These are phyloP conservation scores for Pseudogymnoascus sp. DNA, from an alignment of 2,329 filamentous ascomycete species.

Conservation along the genomic window DNA sequence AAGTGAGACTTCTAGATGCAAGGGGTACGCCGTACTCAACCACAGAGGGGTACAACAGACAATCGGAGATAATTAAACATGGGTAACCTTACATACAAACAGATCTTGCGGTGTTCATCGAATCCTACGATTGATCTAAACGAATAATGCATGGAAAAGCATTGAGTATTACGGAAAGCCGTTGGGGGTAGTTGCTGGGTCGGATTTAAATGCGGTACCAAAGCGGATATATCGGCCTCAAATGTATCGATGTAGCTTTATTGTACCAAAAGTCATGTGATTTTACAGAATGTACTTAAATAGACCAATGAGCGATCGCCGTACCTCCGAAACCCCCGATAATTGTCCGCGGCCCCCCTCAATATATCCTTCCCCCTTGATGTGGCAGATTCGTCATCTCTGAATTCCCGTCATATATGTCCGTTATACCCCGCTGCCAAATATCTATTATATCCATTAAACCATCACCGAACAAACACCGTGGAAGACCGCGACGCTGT, in stretches of 20 bases:
- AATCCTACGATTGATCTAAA: background rate
- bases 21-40: background rate
- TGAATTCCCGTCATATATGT: background rate
- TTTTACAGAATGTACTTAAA: background rate
- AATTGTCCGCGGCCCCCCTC: background rate
- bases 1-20: background rate
- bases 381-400: background rate
- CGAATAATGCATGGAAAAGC: background rate
- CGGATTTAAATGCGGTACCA: background rate
- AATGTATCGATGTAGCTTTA: background rate
- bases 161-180: background rate
- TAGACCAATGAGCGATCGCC: background rate
- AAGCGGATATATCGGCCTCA: background rate
- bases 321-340: background rate
- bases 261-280: background rate
- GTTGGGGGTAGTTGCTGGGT: background rate
- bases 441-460: background rate
- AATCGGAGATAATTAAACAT: conserved; percentile 5
- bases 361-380: background rate
- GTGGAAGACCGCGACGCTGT: background rate
- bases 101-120: background rate
- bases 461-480: background rate
- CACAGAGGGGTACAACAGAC: background rate
- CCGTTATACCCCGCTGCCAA: background rate
- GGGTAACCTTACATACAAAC: background rate